Conservation (phyloP, 768 basidiomycete species). For the Lyophyllum decastes region DNA sequence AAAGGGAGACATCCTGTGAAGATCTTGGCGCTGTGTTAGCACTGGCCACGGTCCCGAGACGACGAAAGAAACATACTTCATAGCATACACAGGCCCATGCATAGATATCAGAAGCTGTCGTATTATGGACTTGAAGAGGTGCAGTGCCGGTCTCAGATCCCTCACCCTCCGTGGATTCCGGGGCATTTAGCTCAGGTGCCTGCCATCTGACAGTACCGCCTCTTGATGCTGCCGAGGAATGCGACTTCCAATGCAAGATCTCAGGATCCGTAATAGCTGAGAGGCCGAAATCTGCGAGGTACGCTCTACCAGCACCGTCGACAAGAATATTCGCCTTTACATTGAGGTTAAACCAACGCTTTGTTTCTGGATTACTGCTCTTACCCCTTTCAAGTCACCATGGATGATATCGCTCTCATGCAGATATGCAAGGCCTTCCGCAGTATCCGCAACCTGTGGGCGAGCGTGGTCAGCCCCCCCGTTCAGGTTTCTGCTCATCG, state of each 20-base stretch:
- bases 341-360: no score
- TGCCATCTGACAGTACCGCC: conserved; percentile 20
- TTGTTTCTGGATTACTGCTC: no score
- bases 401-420: conserved; percentile 38
- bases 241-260: conserved; percentile 12
- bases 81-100: no score
- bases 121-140: no score
- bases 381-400: conserved; percentile 46
- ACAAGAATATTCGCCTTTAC: conserved; percentile 25
- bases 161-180: no score
- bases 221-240: conserved; percentile 2
- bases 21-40: no score
- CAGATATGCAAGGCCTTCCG: conserved; percentile 30
- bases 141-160: no score
- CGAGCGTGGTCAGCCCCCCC: no score
- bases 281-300: conserved; percentile 27
- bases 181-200: conserved; percentile 26
- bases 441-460: conserved; percentile 30
- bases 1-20: no score
- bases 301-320: conserved; percentile 13
- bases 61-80: no score
- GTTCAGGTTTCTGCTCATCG: not conserved
- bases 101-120: no score
- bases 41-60: no score
- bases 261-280: conserved; percentile 14